Evolutionary conservation across 75 land plant species (phyloP).

Genomic region (Cunninghamia lanceolata): DNA sequence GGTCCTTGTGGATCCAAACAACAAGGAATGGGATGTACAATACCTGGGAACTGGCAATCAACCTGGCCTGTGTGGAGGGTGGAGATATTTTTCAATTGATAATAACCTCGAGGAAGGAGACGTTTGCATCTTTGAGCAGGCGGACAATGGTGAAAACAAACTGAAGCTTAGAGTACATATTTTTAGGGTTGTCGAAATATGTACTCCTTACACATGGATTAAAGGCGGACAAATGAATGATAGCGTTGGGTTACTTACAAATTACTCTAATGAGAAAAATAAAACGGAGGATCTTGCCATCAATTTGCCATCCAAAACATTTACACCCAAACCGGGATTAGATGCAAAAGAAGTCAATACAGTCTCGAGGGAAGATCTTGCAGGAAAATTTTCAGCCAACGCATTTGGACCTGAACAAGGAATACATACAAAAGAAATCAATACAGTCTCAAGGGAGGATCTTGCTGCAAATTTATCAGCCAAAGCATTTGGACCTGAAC

Average conservation of each 20-base stretch:
- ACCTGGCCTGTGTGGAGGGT: constrained; percentile 8
- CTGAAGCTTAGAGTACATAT: constrained; percentile 13
- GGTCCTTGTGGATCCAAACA: not conserved
- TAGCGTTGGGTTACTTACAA: not conserved
- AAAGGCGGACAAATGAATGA: not conserved
- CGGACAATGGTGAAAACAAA: not conserved
- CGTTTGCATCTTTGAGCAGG: constrained; percentile 26
- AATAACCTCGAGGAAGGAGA: constrained; percentile 26
- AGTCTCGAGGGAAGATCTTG: not conserved
- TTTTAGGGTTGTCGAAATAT: constrained; percentile 12
- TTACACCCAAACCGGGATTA: not conserved
- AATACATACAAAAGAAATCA: not conserved
- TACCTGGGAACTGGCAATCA: not conserved
- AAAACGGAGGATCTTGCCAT: not conserved
- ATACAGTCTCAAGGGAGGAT: not conserved
- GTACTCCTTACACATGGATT: constrained; percentile 9
- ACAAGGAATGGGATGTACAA: constrained; percentile 1
- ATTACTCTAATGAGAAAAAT: not conserved
- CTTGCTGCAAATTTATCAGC: not conserved
- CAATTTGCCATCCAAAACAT: not conserved
- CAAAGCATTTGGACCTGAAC: not conserved
- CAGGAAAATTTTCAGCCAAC: not conserved
- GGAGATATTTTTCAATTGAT: constrained; percentile 18
- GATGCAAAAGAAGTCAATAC: not conserved
- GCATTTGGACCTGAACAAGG: not conserved